Base-by-base conservation (phyloP, 1,139 yeast genomes). In the Spathaspora sp. region DNA sequence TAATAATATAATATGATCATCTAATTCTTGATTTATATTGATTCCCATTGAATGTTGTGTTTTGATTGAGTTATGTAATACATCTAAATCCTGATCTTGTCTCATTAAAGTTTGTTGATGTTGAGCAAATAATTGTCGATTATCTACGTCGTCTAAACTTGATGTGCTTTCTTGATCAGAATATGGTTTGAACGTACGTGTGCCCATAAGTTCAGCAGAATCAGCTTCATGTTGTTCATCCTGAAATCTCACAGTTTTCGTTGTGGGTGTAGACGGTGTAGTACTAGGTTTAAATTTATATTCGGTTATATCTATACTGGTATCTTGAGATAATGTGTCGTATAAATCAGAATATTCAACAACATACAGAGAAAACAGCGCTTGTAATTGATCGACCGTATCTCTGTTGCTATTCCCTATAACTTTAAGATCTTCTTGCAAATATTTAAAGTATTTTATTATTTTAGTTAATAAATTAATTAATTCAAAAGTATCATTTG, bases 41-140 rank as follows among this genome's bases (percentile, higher is more conserved):
- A 76, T 57, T 8, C 95, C 86, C 68, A 89, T 78, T 31, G 73
- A 72, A 51, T 81, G 82, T 61, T 87, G 96, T 26, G 83, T 71
- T 26, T 75, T 68, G 1, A 89, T 84, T 17, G 89, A 82, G 11
- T 65, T 64, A 39, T 89, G 82, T 20, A 89, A 69, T 2, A 65
- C 53, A 44, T 79, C 85, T 42, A 89, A 66, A 48, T 82, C 78
- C 11, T 70, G 67, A 59, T 89, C 96, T 58, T 89, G 96, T 39
- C 72, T 70, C 41, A 75, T 61, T 42, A 85, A 55, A 44, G 78
- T 78, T 55, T 84, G 89, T 56, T 86, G 88, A 58, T 89, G 91
- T 53, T 76, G 80, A 11, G 82, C 82, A 61, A 82, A 83, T 43
- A 86, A 56, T 48, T 78, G 81, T 40, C 70, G 79, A 54, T 81